Base-by-base conservation (phyloP, 176 grass and related monocot genomes). In the Oryza glumipatula region DNA sequence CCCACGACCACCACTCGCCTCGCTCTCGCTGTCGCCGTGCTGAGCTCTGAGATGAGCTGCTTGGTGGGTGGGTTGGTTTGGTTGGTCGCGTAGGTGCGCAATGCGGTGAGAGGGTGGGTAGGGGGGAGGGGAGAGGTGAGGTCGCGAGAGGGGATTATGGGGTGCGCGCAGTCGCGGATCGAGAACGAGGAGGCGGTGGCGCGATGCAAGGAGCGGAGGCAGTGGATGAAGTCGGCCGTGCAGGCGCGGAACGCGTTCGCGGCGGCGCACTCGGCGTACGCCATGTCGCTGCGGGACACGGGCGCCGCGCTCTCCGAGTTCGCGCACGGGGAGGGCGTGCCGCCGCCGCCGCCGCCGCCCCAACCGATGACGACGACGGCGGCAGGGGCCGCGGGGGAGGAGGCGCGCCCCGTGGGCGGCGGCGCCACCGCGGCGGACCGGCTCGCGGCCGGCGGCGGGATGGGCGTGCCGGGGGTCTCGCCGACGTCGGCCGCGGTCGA, bases 81-180 rank as follows among this genome's bases (percentile, higher is more conserved):
- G 23, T 60, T 2, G 60, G 71, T 66, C 28, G 28, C 28, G 19
- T 54, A 54, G 17, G 45, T 5, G 74, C 64, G 80, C 79, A 90
- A 26, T 90, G 88, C 68, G 46, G 74, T 90, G 28, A 28, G 28
- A 2, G 84, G 60, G 48, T 26, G 28, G 36, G 7, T 12, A 68
- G 48, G 7, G 33, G 33, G 4, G 33, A 26, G 28, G 28, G 28
- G 24, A 60, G 33, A 47, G 9, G 28, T 28, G 1, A 7, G 48
- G 21, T 21, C 38, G 38, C 24, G 24, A 14, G 32, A 15, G 24
- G 38, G 19, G 35, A 73, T 28, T 44, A 99, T 99, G 93, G 96
- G 96, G 68, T 99, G 96, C 84, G 93, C 88, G 52, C 96, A 96
- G 84, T 99, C 96, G 77, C 88, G 93, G 84, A 94, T 99, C 82